Evolutionary conservation across 768 basidiomycete species (phyloP).

Genomic region (Amanita thiersii): DNA sequence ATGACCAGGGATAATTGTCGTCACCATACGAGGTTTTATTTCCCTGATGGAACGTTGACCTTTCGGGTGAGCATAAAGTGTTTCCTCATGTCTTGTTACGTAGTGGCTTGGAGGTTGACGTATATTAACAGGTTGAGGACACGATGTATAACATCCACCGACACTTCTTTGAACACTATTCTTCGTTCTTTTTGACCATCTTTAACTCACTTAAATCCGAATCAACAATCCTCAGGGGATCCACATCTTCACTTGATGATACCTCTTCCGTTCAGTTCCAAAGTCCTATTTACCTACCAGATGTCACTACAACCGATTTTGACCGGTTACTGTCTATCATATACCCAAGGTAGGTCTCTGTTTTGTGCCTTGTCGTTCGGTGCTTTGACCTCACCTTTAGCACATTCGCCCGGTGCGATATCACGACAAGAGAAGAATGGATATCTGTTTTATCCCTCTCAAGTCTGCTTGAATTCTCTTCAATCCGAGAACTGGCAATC

Average conservation of each 20-base stretch:
- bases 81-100: not conserved
- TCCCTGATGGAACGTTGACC: slow-evolving; percentile 16
- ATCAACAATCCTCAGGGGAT: not conserved
- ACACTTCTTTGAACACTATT: slow-evolving; percentile 19
- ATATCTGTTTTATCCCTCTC: slow-evolving; percentile 25
- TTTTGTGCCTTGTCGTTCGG: not conserved
- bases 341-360: slow-evolving; percentile 23
- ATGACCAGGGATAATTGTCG: not conserved
- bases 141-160: slow-evolving; percentile 20
- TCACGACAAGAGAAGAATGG: slow-evolving; percentile 27
- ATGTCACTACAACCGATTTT: slow-evolving; percentile 31
- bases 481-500: slow-evolving; percentile 23
- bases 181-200: slow-evolving; percentile 5
- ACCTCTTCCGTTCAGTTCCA: not conserved
- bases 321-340: slow-evolving; percentile 24
- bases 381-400: slow-evolving; percentile 12
- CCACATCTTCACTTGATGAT: not conserved
- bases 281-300: slow-evolving; percentile 15
- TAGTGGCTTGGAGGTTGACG: not conserved
- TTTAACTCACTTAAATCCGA: slow-evolving; percentile 3
- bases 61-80: slow-evolving; percentile 17
- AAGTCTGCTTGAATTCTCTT: slow-evolving; percentile 19
- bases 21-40: slow-evolving; percentile 16
- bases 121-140: slow-evolving; percentile 17
- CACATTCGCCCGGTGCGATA: slow-evolving; percentile 19